Evolutionary conservation across 805 yeast species (phyloP).

Genomic region (Lipomyces kockii): DNA sequence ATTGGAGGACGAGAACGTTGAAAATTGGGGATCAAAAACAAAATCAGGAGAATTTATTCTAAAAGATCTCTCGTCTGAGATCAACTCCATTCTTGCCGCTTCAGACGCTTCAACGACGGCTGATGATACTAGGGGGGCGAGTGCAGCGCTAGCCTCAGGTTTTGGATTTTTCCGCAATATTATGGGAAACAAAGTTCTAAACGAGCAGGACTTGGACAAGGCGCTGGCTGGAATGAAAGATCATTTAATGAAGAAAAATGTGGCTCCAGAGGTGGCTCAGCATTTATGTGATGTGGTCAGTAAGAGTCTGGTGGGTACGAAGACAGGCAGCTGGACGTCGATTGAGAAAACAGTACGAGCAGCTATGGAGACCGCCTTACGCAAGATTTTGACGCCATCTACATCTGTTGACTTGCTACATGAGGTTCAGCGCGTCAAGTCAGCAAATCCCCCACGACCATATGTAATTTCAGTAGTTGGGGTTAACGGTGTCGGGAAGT

Average conservation of each 20-base stretch:
- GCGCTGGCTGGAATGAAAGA: conserved; percentile 70
- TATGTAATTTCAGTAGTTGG: conserved; percentile 98
- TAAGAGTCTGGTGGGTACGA: conserved; percentile 70
- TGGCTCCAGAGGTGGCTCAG: conserved; percentile 86
- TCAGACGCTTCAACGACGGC: conserved; percentile 22
- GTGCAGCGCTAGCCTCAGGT: conserved; percentile 43
- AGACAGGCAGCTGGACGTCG: conserved; percentile 73
- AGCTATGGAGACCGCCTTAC: conserved; percentile 59
- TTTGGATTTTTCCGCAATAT: conserved; percentile 64
- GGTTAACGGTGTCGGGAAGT: conserved; percentile 97
- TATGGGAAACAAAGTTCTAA: conserved; percentile 71
- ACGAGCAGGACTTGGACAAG: conserved; percentile 65
- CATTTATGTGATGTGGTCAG: conserved; percentile 72
- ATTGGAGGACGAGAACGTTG: conserved; percentile 41
- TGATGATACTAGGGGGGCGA: conserved; percentile 30
- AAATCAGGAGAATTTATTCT: conserved; percentile 66
- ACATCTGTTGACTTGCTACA: conserved; percentile 85
- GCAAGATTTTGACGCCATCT: conserved; percentile 83
- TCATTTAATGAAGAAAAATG: conserved; percentile 82
- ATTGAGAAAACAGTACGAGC: conserved; percentile 70
- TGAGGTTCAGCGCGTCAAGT: conserved; percentile 59
- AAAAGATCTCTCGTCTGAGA: conserved; percentile 62
- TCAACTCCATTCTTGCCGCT: conserved; percentile 49
- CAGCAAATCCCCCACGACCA: conserved; percentile 53
- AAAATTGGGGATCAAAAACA: conserved; percentile 50